Evolutionary conservation across 768 basidiomycete species (phyloP), one percentile per base, ranked within the genome.

Genomic region (Glaciozyma martinii): DNA sequence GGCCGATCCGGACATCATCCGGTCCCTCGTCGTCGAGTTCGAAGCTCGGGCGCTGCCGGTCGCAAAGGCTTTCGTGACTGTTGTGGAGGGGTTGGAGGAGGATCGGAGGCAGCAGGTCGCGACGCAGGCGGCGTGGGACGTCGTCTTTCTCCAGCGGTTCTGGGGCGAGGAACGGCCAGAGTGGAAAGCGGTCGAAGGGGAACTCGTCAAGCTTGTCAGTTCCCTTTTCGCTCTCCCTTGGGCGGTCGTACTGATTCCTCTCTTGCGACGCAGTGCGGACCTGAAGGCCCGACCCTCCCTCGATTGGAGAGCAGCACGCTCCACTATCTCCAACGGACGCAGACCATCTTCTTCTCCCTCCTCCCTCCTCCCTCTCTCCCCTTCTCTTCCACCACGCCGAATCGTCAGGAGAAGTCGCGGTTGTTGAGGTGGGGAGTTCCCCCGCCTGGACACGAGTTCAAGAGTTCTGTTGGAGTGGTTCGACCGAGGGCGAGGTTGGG

Each of bases 311-410:
- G 18, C n/a, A 53, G 42, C 13, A 21, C 42, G 13, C 42, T 50
- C 12, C 37, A 7, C 30, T 68, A 62, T 52, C 60, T 68, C 46
- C 60, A 62, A 16, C 56, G 67, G 13, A 60, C 67, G 0, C 66
- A 67, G 27, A 58, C 66, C 29, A 54, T 67, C 60, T 56, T 63
- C 56, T 50, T 50, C 5, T 27, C 56, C 3, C 56, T 67, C 52
- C 56, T 67, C 19, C 52, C 62, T 4, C 15, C 21, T 21, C n/a
- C 46, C 5, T 9, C 21, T 21, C n/a, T 37, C 5, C 32, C 59
- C 7, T n/a, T 59, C 4, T 60, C 54, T 15, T 18, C 63, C 59
- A 21, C 30, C 1, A 40, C 56, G 23, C 12, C 53, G 25, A 19
- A 47, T 13, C 25, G 25, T 29, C 56, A n/a, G 15, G 40, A 12